These are phyloP conservation scores for Avena atlantica DNA, from an alignment of 176 grass and related monocot species.

Conservation along the genomic window DNA sequence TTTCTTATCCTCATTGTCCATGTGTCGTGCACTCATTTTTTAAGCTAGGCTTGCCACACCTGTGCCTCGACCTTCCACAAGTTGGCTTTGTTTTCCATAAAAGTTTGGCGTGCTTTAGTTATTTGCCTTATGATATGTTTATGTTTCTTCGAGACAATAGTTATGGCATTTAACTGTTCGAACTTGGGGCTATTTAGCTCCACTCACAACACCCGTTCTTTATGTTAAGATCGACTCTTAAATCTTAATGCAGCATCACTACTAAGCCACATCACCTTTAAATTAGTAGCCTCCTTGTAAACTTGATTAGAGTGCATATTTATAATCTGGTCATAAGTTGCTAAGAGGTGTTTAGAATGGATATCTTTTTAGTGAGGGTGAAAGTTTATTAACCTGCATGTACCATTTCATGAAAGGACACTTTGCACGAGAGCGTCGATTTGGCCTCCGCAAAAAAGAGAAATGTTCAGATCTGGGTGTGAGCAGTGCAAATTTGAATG, in stretches of 20 bases:
- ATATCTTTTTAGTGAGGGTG: neutral
- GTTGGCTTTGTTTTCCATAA: neutral
- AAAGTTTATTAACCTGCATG: neutral
- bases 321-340: neutral
- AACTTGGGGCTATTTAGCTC: neutral
- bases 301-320: neutral
- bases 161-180: neutral
- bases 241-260: neutral
- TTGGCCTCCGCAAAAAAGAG: no score
- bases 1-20: neutral
- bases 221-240: neutral
- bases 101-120: neutral
- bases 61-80: neutral
- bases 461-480: no score
- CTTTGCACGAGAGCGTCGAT: neutral
- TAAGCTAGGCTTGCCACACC: neutral
- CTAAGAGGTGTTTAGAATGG: neutral
- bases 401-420: constrained; percentile 10
- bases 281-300: neutral
- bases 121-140: neutral
- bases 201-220: constrained; percentile 2
- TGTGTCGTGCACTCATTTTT: neutral
- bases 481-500: no score
- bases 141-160: constrained; percentile 2
- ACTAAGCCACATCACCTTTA: neutral